phyloP scores from a whole-genome alignment of 768 basidiomycete genomes.

The Psilocybe cubensis region DNA sequence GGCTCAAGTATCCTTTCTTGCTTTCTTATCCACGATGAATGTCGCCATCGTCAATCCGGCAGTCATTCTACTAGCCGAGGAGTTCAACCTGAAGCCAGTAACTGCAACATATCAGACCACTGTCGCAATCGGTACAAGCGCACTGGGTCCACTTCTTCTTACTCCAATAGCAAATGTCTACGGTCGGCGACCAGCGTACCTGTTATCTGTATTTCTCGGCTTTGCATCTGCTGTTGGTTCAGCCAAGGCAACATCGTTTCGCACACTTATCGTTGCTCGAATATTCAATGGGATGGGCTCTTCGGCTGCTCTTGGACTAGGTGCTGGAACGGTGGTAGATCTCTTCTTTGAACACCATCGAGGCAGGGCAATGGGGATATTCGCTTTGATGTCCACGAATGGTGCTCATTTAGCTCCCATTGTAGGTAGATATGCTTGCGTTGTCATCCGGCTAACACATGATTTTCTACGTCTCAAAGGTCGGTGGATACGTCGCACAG shows the following conservation, averaged over 20 bases:
- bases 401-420: slow-evolving; percentile 46
- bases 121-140: slow-evolving; percentile 37
- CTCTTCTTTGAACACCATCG: slow-evolving; percentile 39
- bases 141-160: slow-evolving; percentile 39
- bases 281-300: slow-evolving; percentile 40
- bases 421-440: slow-evolving; percentile 23
- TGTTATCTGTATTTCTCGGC: slow-evolving; percentile 37
- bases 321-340: slow-evolving; percentile 43
- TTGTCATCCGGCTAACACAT: neutral
- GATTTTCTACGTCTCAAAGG: slow-evolving; percentile 17
- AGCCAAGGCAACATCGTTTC: slow-evolving; percentile 34
- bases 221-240: slow-evolving; percentile 37
- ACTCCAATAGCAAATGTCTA: slow-evolving; percentile 45
- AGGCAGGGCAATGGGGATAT: slow-evolving; percentile 47
- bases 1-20: slow-evolving; percentile 34
- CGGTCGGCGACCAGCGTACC: slow-evolving; percentile 39
- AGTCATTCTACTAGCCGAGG: slow-evolving; percentile 38
- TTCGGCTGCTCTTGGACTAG: slow-evolving; percentile 37
- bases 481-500: slow-evolving; percentile 41
- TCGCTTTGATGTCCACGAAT: slow-evolving; percentile 44
- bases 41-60: slow-evolving; percentile 42
- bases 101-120: slow-evolving; percentile 45
- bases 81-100: slow-evolving; percentile 38
- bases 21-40: slow-evolving; percentile 41
- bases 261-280: slow-evolving; percentile 35